Evolutionary conservation across 441 rosid species (phyloP).

Genomic region (Gossypium trilobum): DNA sequence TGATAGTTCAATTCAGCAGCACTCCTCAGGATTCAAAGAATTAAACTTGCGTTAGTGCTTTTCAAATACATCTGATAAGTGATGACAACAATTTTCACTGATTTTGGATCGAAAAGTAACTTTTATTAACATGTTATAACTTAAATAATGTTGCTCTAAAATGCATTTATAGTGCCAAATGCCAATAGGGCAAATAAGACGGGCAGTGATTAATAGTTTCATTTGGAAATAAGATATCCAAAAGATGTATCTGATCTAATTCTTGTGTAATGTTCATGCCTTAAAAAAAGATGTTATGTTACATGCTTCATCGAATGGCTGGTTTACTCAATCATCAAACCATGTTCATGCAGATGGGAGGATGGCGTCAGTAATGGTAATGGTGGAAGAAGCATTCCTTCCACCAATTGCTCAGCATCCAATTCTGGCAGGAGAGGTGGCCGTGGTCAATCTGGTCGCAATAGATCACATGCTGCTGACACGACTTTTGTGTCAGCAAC

Average conservation of each 20-base stretch:
- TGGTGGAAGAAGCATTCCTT: conserved; percentile 33
- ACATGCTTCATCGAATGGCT: neutral
- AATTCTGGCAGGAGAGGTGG: conserved; percentile 37
- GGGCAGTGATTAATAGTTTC: neutral
- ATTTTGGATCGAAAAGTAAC: neutral
- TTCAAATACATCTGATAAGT: neutral
- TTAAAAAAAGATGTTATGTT: neutral
- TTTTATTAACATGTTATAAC: neutral
- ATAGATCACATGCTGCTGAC: conserved; percentile 27
- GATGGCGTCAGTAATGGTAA: conserved; percentile 46
- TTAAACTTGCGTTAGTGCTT: neutral
- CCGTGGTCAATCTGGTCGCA: conserved; percentile 36
- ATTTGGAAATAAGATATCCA: neutral
- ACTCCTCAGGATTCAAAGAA: neutral
- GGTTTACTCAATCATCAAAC: neutral
- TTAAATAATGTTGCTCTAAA: neutral
- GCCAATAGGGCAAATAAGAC: neutral
- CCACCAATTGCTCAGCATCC: conserved; percentile 29
- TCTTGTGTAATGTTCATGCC: neutral
- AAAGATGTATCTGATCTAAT: neutral
- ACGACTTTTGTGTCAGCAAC: conserved; percentile 66
- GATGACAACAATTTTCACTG: neutral
- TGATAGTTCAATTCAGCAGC: neutral
- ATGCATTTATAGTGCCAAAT: neutral
- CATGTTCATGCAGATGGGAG: conserved; percentile 61